Percentiles rank a stretch among this genome's conserved stretches.
Conservation (phyloP, 768 basidiomycete species). For the Tephrocybe sp. region DNA sequence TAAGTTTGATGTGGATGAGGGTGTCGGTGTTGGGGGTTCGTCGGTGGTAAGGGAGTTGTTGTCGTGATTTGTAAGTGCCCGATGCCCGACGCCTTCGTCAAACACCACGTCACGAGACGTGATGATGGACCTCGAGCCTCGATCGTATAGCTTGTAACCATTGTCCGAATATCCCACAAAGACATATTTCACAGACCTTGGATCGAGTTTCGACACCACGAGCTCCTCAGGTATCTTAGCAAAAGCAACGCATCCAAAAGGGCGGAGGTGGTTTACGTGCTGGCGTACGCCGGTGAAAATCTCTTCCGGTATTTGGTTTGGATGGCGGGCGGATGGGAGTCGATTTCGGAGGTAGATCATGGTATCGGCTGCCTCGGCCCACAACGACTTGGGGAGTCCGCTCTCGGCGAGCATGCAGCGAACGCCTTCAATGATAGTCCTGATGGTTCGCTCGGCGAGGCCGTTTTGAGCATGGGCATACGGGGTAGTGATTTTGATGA, state of each 20-base stretch:
- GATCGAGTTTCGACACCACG: not conserved
- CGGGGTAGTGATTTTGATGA: not conserved
- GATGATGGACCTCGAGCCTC: not conserved
- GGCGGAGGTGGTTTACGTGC: not conserved
- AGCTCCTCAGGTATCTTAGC: slow-evolving; percentile 1
- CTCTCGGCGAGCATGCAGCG: not conserved
- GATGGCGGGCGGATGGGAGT: not conserved
- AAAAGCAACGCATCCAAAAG: slow-evolving; percentile 1
- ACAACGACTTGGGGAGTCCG: not conserved
- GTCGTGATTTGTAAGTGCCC: not conserved
- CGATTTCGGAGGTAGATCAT: not conserved
- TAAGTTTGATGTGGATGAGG: no score
- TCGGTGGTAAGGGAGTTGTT: no score
- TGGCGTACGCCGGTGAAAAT: not conserved
- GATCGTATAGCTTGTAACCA: not conserved
- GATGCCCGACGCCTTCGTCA: not conserved
- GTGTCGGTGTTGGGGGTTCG: no score
- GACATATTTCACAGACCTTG: not conserved
- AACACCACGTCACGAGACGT: not conserved
- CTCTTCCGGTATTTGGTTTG: slow-evolving; percentile 10
- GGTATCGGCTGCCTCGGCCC: not conserved
- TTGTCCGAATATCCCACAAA: not conserved
- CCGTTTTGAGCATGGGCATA: not conserved
- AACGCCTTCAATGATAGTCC: not conserved
- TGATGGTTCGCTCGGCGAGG: not conserved